Conservation (phyloP, 768 basidiomycete species). For the Lanmaoa pseudosensibilis region DNA sequence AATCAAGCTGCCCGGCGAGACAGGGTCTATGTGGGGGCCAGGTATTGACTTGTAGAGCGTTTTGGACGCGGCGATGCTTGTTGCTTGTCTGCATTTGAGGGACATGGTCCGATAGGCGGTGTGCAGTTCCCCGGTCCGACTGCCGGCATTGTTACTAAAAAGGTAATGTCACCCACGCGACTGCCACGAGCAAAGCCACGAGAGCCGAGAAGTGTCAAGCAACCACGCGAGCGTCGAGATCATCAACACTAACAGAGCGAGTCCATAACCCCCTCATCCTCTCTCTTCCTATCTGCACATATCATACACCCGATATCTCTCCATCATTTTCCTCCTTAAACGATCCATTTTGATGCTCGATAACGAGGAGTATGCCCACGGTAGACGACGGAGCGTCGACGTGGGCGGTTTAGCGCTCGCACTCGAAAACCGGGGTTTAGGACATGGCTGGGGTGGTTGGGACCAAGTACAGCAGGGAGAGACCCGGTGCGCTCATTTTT, state of each 20-base stretch:
- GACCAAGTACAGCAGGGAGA: constrained; percentile 47
- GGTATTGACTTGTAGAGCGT: not conserved
- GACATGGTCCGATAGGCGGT: not conserved
- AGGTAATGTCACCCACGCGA: constrained; percentile 29
- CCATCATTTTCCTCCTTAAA: not conserved
- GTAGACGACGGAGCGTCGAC: constrained; percentile 77
- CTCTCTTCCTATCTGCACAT: not conserved
- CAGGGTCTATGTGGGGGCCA: not conserved
- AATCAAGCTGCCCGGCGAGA: no score
- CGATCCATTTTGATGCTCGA: constrained; percentile 22
- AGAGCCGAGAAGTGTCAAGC: constrained; percentile 36
- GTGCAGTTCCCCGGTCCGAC: constrained; percentile 4
- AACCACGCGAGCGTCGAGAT: constrained; percentile 39
- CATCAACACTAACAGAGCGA: constrained; percentile 23
- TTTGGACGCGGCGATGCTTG: not conserved
- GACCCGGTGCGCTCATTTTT: constrained; percentile 46
- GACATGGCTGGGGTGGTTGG: constrained; percentile 71
- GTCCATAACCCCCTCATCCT: constrained; percentile 8
- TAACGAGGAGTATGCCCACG: constrained; percentile 31
- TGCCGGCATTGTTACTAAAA: constrained; percentile 21
- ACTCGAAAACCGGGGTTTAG: constrained; percentile 56
- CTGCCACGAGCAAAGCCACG: no score
- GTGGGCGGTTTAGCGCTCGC: constrained; percentile 87
- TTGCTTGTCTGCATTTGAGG: not conserved
- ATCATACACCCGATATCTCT: not conserved